phyloP scores from a whole-genome alignment of 139 green algal genomes.

The Yamagishiella unicocca region DNA sequence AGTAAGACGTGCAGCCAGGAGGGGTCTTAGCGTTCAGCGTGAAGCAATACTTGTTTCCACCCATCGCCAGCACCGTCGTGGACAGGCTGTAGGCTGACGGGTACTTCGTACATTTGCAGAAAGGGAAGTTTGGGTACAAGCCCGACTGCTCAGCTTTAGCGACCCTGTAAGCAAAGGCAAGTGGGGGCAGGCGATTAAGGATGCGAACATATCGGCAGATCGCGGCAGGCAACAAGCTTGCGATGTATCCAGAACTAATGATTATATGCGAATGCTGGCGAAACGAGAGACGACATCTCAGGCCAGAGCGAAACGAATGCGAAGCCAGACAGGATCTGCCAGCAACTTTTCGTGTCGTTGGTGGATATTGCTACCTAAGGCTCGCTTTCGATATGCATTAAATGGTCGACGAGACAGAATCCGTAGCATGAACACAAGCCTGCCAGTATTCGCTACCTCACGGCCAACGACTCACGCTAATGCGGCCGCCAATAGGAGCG shows the following conservation, averaged over 20 bases:
- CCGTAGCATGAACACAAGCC: too few relatives aligned
- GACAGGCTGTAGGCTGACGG: neutral
- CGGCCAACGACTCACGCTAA: constrained; percentile 4
- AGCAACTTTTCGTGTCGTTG: too few relatives aligned
- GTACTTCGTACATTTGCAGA: constrained; percentile 19
- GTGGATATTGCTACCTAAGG: too few relatives aligned
- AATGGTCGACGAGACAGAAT: too few relatives aligned
- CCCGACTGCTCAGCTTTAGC: neutral
- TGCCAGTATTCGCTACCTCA: too few relatives aligned
- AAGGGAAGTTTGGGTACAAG: constrained; percentile 23
- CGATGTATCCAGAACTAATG: too few relatives aligned
- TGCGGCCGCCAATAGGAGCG: neutral
- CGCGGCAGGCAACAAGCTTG: too few relatives aligned
- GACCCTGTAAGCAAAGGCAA: neutral
- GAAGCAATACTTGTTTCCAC: constrained; percentile 28
- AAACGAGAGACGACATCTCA: too few relatives aligned
- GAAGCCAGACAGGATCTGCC: too few relatives aligned
- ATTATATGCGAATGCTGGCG: too few relatives aligned
- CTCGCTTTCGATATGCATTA: too few relatives aligned
- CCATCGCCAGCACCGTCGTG: neutral
- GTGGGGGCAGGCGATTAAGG: neutral
- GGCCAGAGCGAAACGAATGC: too few relatives aligned
- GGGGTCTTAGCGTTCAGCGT: neutral
- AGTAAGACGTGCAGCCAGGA: neutral
- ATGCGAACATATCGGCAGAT: neutral